Base-by-base conservation (phyloP, 2,329 filamentous ascomycete species). In the Teratosphaeria destructans region DNA sequence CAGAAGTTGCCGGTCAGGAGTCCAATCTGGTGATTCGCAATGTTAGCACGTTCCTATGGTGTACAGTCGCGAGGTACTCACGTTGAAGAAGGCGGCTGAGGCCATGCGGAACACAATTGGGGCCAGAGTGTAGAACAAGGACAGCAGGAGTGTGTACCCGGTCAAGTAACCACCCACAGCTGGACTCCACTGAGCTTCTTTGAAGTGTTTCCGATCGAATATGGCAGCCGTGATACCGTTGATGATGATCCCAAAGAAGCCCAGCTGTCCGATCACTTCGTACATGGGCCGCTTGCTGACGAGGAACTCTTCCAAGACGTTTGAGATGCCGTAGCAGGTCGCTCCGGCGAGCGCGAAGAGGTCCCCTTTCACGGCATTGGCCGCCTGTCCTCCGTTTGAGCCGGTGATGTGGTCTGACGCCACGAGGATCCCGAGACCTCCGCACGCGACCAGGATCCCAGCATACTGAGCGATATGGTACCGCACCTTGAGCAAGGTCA, bases 1-100 rank as follows among this genome's bases (percentile, higher is more conserved):
- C 94, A 99, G 78, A 97, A 97, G 76, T 95, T 96, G 67, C 86
- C 90, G 2, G 94, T 97, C 61, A 99, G 80, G 65, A 99, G 79
- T 7, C 88, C 93, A 16, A 53, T n/a, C 16, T 14, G 3, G 11
- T 16, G 14, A 12, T 53, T n/a, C 7, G 14, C 6, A 53, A 26
- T 11, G 52, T 26, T 23, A 26, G 29, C 5, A 12, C 26, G 16
- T 53, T 16, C 2, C 52, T 12, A 14, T 53, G 23, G 12, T 27
- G 5, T 23, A 27, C 56, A 69, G 97, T 14, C 14, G 37, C 29
- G 29, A 32, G 7, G 2, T 1, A 14, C 37, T 43, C 16, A 43
- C 37, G 75, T 99, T 95, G 79, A 96, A 95, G 77, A 99, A 96
- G 23, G 92, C 93, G 2, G 94, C 94, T 16, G 85, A 89, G 32